Evolutionary conservation across 345 rosid species (phyloP), one percentile per base, ranked within the genome.

Genomic region (Linum tenue): DNA sequence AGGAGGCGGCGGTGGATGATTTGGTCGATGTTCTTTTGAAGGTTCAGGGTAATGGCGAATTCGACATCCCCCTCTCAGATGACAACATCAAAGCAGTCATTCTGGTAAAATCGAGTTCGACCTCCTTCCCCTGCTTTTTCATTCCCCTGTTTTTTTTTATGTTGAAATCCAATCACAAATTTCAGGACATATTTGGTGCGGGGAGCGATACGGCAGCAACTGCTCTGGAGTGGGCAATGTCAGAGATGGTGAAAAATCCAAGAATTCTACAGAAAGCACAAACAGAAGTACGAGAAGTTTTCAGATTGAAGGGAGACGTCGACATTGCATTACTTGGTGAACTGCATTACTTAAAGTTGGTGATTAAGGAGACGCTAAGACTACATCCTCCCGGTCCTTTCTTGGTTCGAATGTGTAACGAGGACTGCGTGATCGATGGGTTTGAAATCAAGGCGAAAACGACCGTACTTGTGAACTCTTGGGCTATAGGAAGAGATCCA

Each of bases 401-500:
- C 8, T 16, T 61, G 35, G 6, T 75, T 36, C 72, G 75, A 56
- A 67, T 60, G 40, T 53, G 67, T 10, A 42, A n/a, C 3, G 51
- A 67, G 37, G 64, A 42, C 0, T 60, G 66, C 6, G 44, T 59
- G 6, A 16, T 67, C 2, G 17, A 70, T 7, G 69, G 78, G n/a
- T 75, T 39, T 39, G 50, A 22, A 0, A 70, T 75, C 1, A 50
- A 56, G 1, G 11, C 5, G 1, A 71, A 71, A 3, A 58, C 70
- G 10, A 64, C 3, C 40, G 69, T 67, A 0, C 2, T 75, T 2
- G 64, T 71, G n/a, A 68, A 68, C 15, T 44, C 39, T 2, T 68
- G 67, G 67, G 73, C 64, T 7, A 65, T 66, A 4, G 56, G 64
- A 56, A 74, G 70, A 8, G 73, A 74, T 66, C 68, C 73, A 0